These are phyloP conservation scores for Metschnikowia proteae DNA, from an alignment of 805 yeast species.

Conservation along the genomic window DNA sequence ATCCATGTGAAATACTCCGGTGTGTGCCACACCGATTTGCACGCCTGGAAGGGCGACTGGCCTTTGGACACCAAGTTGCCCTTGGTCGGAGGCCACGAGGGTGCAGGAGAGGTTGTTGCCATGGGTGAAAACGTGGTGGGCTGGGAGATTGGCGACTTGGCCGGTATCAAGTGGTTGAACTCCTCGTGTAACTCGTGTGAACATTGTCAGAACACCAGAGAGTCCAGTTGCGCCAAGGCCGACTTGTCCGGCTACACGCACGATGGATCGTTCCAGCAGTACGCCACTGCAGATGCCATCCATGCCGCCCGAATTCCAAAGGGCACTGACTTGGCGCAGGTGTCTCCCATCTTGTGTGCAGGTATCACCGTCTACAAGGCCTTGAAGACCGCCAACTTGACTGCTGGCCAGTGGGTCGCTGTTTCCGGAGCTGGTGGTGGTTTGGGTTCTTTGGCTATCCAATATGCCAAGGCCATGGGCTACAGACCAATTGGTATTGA, in stretches of 20 bases:
- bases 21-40: slow-evolving; percentile 91
- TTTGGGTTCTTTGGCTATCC: slow-evolving; percentile 69
- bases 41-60: slow-evolving; percentile 95
- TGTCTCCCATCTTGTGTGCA: slow-evolving; percentile 84
- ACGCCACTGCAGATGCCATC: slow-evolving; percentile 82
- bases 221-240: slow-evolving; percentile 68
- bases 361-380: slow-evolving; percentile 93
- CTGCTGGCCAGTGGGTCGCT: slow-evolving; percentile 73
- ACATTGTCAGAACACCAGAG: slow-evolving; percentile 62
- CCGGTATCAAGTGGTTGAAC: slow-evolving; percentile 83
- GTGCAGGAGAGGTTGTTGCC: slow-evolving; percentile 83
- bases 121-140: slow-evolving; percentile 64
- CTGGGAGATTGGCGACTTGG: slow-evolving; percentile 74
- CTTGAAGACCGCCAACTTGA: slow-evolving; percentile 68
- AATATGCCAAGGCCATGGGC: slow-evolving; percentile 77
- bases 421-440: slow-evolving; percentile 81
- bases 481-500: slow-evolving; percentile 68
- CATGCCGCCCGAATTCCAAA: slow-evolving; percentile 80
- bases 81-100: slow-evolving; percentile 85
- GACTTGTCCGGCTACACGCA: slow-evolving; percentile 76
- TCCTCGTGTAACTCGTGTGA: slow-evolving; percentile 76
- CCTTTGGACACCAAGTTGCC: slow-evolving; percentile 73
- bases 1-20: slow-evolving; percentile 84
- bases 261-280: slow-evolving; percentile 90
- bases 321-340: slow-evolving; percentile 68